These are phyloP conservation scores for Grifola frondosa DNA, from an alignment of 1,284 basidiomycete genomes.

Conservation along the genomic window DNA sequence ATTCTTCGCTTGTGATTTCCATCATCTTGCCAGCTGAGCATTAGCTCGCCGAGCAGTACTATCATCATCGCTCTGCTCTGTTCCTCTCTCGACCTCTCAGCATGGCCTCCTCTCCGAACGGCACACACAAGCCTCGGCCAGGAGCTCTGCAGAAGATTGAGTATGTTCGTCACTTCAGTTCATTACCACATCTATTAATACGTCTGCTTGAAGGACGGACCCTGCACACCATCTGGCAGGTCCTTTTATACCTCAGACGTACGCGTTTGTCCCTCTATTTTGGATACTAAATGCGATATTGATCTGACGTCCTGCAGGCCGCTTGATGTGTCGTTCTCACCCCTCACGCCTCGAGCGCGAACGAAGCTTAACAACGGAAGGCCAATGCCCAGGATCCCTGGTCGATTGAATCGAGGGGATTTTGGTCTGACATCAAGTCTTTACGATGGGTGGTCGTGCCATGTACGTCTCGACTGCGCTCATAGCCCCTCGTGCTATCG, in stretches of 20 bases:
- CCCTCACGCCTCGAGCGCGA: too few species aligned
- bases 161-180: slow-evolving; percentile 15
- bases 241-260: slow-evolving; percentile 65
- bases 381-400: slow-evolving; percentile 15
- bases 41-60: neutral
- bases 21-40: neutral
- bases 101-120: slow-evolving; percentile 9
- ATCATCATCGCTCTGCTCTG: neutral
- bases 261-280: too few species aligned
- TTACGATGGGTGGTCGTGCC: slow-evolving; percentile 77
- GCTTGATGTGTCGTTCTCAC: slow-evolving; percentile 33
- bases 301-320: too few species aligned
- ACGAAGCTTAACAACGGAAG: too few species aligned
- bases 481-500: neutral
- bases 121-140: slow-evolving; percentile 10
- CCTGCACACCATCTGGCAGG: slow-evolving; percentile 58
- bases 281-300: too few species aligned
- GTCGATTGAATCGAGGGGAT: slow-evolving; percentile 32
- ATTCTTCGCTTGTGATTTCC: neutral
- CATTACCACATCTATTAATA: slow-evolving; percentile 9
- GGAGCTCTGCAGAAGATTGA: slow-evolving; percentile 21
- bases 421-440: slow-evolving; percentile 48
- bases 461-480: slow-evolving; percentile 41
- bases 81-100: neutral
- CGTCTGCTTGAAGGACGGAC: slow-evolving; percentile 40